A percentile compares a stretch with the other conserved stretches of the same genome.
Conservation (phyloP, 176 grass and related monocot genomes). For the Hordeum marinum region DNA sequence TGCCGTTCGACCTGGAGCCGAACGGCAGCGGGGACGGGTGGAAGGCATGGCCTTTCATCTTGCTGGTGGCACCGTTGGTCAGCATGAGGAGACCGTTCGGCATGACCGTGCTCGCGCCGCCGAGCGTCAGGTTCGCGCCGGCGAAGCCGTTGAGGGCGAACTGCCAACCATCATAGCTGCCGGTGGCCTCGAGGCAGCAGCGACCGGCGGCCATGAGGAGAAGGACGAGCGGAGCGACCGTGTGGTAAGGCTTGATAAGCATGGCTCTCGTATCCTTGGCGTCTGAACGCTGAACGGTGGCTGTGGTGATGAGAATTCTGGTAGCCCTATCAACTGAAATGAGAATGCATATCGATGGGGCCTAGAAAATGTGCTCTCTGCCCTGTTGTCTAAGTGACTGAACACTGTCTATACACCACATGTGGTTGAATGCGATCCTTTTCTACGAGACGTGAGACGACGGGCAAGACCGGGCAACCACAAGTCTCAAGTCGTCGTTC, state of each 20-base stretch:
- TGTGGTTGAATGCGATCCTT: too few relatives aligned
- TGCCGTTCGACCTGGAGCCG: not conserved
- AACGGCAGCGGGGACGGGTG: conserved; percentile 22
- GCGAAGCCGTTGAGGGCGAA: conserved; percentile 39
- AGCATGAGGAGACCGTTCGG: conserved; percentile 32
- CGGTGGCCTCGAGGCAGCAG: not conserved
- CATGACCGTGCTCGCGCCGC: conserved; percentile 17
- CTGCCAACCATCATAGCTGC: not conserved
- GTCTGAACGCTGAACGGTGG: too few relatives aligned
- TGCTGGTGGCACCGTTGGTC: conserved; percentile 12
- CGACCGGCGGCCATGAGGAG: not conserved
- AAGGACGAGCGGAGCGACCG: not conserved
- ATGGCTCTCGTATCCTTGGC: not conserved
- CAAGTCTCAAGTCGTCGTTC: too few relatives aligned
- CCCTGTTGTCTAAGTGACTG: too few relatives aligned
- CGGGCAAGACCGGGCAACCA: too few relatives aligned
- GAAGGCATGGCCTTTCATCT: conserved; percentile 36
- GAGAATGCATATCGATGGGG: too few relatives aligned
- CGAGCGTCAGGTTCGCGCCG: conserved; percentile 18
- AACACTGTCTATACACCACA: too few relatives aligned
- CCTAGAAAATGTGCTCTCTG: too few relatives aligned
- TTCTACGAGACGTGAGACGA: too few relatives aligned
- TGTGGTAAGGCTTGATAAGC: not conserved
- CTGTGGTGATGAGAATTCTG: too few relatives aligned
- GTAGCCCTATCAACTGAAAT: too few relatives aligned